These are phyloP conservation scores for Lactarius sanguifluus DNA, from an alignment of 768 basidiomycete genomes.

Conservation along the genomic window DNA sequence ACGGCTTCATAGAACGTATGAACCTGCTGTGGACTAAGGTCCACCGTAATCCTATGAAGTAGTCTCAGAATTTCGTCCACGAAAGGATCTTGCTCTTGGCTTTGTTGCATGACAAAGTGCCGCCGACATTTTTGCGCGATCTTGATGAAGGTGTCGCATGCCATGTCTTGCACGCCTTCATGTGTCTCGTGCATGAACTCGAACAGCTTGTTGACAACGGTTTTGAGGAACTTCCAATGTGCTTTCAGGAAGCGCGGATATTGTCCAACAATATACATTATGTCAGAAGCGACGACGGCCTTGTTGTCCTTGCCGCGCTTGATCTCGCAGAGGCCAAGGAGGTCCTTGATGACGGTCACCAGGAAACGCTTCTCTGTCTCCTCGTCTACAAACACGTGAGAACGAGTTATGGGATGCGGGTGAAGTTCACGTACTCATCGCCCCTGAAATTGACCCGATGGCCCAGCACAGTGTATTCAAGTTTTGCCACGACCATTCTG, in stretches of 20 bases:
- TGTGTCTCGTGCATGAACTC: conserved; percentile 99
- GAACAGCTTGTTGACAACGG: conserved; percentile 98
- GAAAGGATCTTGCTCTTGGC: conserved; percentile 95
- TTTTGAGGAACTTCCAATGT: conserved; percentile 99
- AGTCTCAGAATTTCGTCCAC: conserved; percentile 94
- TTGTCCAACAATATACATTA: conserved; percentile 99
- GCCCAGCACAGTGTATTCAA: conserved; percentile 99
- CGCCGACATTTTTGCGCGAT: conserved; percentile 98
- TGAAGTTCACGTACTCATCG: conserved; percentile 78
- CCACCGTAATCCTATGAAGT: conserved; percentile 91
- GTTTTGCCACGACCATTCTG: conserved; percentile 99
- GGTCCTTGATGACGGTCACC: conserved; percentile 98
- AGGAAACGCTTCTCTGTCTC: conserved; percentile 99
- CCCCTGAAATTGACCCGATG: conserved; percentile 97
- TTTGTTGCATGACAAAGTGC: conserved; percentile 98
- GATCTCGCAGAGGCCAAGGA: conserved; percentile 96
- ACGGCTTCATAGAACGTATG: conserved; percentile 99
- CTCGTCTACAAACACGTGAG: conserved; percentile 61
- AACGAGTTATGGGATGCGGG: conserved; percentile 1
- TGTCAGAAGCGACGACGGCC: conserved; percentile 93
- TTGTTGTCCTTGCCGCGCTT: conserved; percentile 99
- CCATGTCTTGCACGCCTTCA: conserved; percentile 99
- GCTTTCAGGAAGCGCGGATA: conserved; percentile 99
- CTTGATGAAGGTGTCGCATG: conserved; percentile 99
- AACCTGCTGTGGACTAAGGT: conserved; percentile 92